These are phyloP conservation scores for Tuber magnatum DNA, from an alignment of 495 filamentous ascomycete species.

Conservation along the genomic window DNA sequence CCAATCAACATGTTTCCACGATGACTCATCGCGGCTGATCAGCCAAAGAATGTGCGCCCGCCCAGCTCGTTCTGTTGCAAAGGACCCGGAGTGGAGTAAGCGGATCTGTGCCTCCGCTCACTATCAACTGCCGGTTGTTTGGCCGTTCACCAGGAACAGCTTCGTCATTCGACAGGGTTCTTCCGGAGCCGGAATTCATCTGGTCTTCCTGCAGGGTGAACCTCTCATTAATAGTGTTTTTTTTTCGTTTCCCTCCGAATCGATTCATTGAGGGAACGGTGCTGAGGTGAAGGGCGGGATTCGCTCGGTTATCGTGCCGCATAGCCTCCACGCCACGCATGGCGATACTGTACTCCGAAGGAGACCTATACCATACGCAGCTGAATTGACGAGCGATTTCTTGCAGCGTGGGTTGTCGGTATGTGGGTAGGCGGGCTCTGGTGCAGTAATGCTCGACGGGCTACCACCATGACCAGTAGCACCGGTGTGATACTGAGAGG, in stretches of 20 bases:
- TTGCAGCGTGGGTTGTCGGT: neutral
- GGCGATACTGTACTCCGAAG: neutral
- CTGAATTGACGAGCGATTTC: constrained; percentile 4
- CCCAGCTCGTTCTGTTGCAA: constrained; percentile 18
- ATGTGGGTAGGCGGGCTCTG: neutral
- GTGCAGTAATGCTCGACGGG: neutral
- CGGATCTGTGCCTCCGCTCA: constrained; percentile 20
- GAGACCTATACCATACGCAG: neutral
- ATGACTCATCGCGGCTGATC: constrained; percentile 21
- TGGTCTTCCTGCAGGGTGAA: neutral
- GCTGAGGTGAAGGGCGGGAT: neutral
- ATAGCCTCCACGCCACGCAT: neutral
- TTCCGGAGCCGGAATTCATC: constrained; percentile 13
- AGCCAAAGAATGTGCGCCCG: constrained; percentile 16
- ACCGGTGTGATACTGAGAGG: neutral
- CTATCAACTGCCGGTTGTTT: constrained; percentile 29
- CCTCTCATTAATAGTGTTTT: neutral
- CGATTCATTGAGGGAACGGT: neutral
- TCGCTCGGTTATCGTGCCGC: neutral
- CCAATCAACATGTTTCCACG: neutral
- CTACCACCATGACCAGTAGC: neutral
- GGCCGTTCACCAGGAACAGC: constrained; percentile 20
- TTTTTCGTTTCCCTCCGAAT: neutral
- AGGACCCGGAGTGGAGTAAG: constrained; percentile 21
- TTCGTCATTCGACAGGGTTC: constrained; percentile 15